Evolutionary conservation across 2,329 filamentous ascomycete species (phyloP), one percentile per base, ranked within the genome.

Genomic region (Cladobotryum mycophilum): DNA sequence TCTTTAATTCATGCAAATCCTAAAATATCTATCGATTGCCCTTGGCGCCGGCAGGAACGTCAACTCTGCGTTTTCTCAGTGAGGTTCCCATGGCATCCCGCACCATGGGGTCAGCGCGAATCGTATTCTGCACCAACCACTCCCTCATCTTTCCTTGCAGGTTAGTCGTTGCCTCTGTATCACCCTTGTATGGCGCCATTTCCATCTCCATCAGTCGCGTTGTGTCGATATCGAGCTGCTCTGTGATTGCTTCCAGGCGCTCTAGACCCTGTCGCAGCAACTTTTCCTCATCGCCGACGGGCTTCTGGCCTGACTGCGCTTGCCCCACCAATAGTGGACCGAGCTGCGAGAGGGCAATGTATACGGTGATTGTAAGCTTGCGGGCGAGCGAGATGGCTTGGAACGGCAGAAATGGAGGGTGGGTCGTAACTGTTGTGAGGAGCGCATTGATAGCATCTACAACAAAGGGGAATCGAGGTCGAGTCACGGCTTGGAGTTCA

Each of bases 121-220:
- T 86, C 13, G 85, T 91, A 63, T 95, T 95, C 66, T 95, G 84
- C 46, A 96, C 83, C 58, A 97, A 73, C 79, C 89, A 95, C 61
- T 93, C 88, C 68, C 85, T 87, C 70, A 96, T 80, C 60, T 86
- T 87, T 38, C 78, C 77, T 55, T 83, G 79, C 14, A 72, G 55
- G 37, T 81, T 82, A 41, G 74, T 74, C 43, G 86, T 72, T n/a
- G 75, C 76, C 54, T 80, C 77, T 35, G 78, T 71, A 61, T 95
- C 86, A n/a, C 84, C 85, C 46, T 76, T 81, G 67, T 90, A 96
- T 0, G 92, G 92, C 47, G 83, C 82, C 67, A 91, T 79, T 61
- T 95, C 89, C 65, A 95, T 75, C 43, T 85, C 83, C 64, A 96
- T 71, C 53, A 95, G 67, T 49, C 86, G 76, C 6, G 73, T 71